Evolutionary conservation across 345 rosid species (phyloP), one percentile per base, ranked within the genome.

Genomic region (Raphanus raphanistrum): DNA sequence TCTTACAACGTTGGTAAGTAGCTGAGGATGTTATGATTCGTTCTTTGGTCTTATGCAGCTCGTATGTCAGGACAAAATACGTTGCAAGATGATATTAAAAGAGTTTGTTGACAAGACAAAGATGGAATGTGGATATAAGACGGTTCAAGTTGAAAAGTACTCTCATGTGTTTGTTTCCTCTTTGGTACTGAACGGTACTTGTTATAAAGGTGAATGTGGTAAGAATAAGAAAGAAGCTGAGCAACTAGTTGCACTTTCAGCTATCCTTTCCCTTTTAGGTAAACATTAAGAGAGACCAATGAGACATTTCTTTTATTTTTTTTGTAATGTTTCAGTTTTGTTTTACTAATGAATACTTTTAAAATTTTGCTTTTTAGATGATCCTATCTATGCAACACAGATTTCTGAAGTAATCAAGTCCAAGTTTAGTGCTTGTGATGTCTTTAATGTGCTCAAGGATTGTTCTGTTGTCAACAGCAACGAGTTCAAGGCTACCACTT

Each of bases 191-290:
- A 73, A 68, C 29, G 62, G 36, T 32, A 43, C 6, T 11, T 32
- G 61, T 68, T 76, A 63, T 32, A 50, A 4, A 50, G 77, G 77
- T 32, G 68, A 13, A 28, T 32, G 1, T 59, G n/a, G 50, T 41
- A 76, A 21, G 52, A 58, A 9, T 21, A 68, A 68, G 28, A 76
- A 76, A 45, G 79, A 68, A 8, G 73, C 62, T 41, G 73, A 76
- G 61, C 50, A 45, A 60, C 60, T 58, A 43, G 79, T 62, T 58
- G 73, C 79, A 68, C 54, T 17, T 17, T 4, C 32, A 16, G 73
- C 73, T 67, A 68, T 76, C 25, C 52, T 43, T 32, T 76, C 62
- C 61, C 62, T 76, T 21, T 60, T 76, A 58, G 63, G 73, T 76
- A 68, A 31, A 0, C 17, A 28, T 27, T 11, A 52, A 57, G 35